These are phyloP conservation scores for Paraleonurus japonicus DNA, from an alignment of 257 asterid genomes.

Conservation along the genomic window DNA sequence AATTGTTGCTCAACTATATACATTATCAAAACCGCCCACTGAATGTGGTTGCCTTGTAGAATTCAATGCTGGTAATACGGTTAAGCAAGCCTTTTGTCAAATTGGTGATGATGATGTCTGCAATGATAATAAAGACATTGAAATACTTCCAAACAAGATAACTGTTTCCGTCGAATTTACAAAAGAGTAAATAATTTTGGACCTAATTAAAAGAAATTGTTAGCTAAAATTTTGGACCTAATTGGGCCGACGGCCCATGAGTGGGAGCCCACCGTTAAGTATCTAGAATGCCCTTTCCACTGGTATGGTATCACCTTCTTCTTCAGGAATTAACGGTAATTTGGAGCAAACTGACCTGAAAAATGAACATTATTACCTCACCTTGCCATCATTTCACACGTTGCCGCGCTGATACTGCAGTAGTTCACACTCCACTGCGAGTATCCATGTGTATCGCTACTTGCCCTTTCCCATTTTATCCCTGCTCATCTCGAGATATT, in stretches of 20 bases:
- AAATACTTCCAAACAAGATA: too few relatives aligned
- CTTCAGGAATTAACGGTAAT: slow-evolving; percentile 15
- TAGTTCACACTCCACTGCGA: slow-evolving; percentile 23
- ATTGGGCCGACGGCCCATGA: neutral
- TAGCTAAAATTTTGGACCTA: neutral
- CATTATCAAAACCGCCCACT: too few relatives aligned
- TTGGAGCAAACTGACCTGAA: neutral
- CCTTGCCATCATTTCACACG: slow-evolving; percentile 18
- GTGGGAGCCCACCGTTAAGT: neutral
- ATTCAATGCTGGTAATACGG: too few relatives aligned
- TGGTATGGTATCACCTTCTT: neutral
- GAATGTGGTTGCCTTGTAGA: too few relatives aligned
- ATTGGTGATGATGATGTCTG: too few relatives aligned
- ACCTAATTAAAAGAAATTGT: too few relatives aligned
- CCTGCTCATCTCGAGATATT: slow-evolving; percentile 22
- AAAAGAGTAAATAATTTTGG: too few relatives aligned
- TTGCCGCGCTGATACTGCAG: slow-evolving; percentile 2
- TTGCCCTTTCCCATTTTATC: slow-evolving; percentile 29
- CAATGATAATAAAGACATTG: too few relatives aligned
- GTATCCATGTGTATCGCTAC: slow-evolving; percentile 10
- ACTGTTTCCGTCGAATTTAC: too few relatives aligned
- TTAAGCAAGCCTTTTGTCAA: too few relatives aligned
- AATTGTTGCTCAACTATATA: too few relatives aligned
- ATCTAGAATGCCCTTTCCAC: neutral
- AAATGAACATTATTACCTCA: slow-evolving; percentile 35